These are phyloP conservation scores for Prunus yedoensis DNA, from an alignment of 331 rosid species.

Conservation along the genomic window DNA sequence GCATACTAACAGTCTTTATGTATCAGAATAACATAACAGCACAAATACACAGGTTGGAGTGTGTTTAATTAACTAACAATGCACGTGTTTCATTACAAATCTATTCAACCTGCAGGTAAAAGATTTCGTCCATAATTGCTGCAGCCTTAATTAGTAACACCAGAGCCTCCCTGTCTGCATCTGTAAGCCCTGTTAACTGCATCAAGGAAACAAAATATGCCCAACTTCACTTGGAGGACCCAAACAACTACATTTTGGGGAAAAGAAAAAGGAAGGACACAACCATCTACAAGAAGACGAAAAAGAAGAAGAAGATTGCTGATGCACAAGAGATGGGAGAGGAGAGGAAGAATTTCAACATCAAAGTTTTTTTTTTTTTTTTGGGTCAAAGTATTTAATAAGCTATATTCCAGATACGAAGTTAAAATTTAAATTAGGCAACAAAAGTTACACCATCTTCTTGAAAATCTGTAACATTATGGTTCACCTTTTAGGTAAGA, in stretches of 20 bases:
- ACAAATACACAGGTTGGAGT: neutral
- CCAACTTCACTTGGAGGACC: constrained; percentile 14
- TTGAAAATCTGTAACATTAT: neutral
- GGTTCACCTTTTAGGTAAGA: neutral
- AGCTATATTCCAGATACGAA: neutral
- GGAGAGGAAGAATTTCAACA: neutral
- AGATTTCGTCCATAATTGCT: constrained; percentile 73
- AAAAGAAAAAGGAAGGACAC: neutral
- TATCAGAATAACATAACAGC: neutral
- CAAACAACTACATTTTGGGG: neutral
- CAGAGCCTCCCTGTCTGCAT: constrained; percentile 73
- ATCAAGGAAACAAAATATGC: constrained; percentile 22
- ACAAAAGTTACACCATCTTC: neutral
- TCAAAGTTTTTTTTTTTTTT: no score
- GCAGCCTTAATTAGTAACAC: constrained; percentile 71
- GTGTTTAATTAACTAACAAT: neutral
- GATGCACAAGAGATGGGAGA: neutral
- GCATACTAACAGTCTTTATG: neutral
- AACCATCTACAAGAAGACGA: neutral
- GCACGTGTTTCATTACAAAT: constrained; percentile 11
- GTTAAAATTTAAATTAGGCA: neutral
- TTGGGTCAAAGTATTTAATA: neutral
- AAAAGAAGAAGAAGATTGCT: neutral
- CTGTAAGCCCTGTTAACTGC: constrained; percentile 74
- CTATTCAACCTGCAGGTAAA: constrained; percentile 63